Percentiles rank a stretch among this genome's conserved stretches.
Conservation (phyloP, 78 protist species). For the Dictyostelium citrinum region DNA sequence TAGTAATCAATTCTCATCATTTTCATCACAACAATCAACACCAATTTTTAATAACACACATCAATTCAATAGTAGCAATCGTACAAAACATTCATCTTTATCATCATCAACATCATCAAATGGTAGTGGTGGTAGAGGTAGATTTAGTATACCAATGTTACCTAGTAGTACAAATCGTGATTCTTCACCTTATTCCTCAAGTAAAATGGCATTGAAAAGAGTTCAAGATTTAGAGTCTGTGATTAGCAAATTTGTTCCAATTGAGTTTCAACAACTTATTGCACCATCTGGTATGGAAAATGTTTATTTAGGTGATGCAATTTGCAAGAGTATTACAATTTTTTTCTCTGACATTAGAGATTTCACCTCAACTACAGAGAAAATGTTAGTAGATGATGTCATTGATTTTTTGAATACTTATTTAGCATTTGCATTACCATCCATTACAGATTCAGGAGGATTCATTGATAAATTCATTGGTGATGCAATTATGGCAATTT, state of each 20-base stretch:
- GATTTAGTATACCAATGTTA: not conserved
- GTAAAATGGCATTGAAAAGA: slow-evolving; percentile 3
- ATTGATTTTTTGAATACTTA: slow-evolving; percentile 71
- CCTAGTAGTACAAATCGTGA: not conserved
- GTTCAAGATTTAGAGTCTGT: slow-evolving; percentile 55
- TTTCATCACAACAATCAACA: not conserved
- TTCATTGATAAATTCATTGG: slow-evolving; percentile 81
- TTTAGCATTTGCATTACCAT: slow-evolving; percentile 69
- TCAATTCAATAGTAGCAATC: not conserved
- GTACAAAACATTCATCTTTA: not conserved
- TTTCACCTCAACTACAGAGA: slow-evolving; percentile 76
- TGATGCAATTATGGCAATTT: slow-evolving; percentile 76
- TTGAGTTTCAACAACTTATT: slow-evolving; percentile 72
- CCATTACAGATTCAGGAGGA: slow-evolving; percentile 69
- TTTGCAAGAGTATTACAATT: slow-evolving; percentile 62
- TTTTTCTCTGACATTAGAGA: slow-evolving; percentile 78
- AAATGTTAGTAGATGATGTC: slow-evolving; percentile 77
- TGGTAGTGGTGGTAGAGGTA: not conserved
- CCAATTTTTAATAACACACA: not conserved
- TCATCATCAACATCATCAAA: slow-evolving; percentile 5
- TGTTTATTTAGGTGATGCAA: slow-evolving; percentile 72
- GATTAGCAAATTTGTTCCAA: slow-evolving; percentile 64
- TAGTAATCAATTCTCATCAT: not conserved
- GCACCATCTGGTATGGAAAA: slow-evolving; percentile 76
- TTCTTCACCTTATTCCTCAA: not conserved